Evolutionary conservation across 2,329 filamentous ascomycete genomes (phyloP).

Genomic region (Fusarium illudens): DNA sequence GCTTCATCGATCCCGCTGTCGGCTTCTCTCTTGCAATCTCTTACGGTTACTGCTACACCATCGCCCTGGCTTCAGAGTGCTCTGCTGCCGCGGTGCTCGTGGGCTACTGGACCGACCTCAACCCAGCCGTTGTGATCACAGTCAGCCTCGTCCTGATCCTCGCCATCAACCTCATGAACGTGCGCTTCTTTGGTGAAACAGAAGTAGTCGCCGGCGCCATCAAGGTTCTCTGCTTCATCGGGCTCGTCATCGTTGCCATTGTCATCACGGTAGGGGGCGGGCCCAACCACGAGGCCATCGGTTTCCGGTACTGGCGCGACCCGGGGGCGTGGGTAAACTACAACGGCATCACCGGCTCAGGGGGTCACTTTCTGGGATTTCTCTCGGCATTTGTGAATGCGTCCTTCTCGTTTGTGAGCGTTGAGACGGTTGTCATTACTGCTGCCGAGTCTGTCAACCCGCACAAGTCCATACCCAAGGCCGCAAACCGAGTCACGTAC

Average conservation of each 20-base stretch:
- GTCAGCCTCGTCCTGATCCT: conserved; percentile 64
- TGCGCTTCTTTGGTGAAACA: conserved; percentile 67
- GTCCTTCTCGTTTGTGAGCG: conserved; percentile 63
- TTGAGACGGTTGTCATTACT: conserved; percentile 56
- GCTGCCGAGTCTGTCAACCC: conserved; percentile 70
- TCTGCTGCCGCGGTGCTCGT: conserved; percentile 36
- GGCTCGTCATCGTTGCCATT: conserved; percentile 64
- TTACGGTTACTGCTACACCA: conserved; percentile 40
- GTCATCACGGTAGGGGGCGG: conserved; percentile 66
- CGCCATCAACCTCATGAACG: conserved; percentile 64
- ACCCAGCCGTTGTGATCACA: conserved; percentile 52
- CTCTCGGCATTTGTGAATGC: conserved; percentile 63
- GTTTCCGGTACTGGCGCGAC: conserved; percentile 52
- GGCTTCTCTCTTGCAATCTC: conserved; percentile 37
- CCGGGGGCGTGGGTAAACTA: conserved; percentile 59
- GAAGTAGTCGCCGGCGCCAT: conserved; percentile 69
- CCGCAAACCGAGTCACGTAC: conserved; percentile 65
- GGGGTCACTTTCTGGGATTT: conserved; percentile 64
- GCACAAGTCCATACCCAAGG: conserved; percentile 69
- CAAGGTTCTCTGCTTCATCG: conserved; percentile 67
- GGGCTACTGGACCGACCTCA: conserved; percentile 38
- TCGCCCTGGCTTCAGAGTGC: conserved; percentile 34
- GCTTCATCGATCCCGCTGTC: conserved; percentile 38
- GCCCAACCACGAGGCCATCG: conserved; percentile 57
- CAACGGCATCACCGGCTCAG: conserved; percentile 51